Base-by-base conservation (phyloP, 2,329 filamentous ascomycete genomes). In the Curvularia hawaiiensis region DNA sequence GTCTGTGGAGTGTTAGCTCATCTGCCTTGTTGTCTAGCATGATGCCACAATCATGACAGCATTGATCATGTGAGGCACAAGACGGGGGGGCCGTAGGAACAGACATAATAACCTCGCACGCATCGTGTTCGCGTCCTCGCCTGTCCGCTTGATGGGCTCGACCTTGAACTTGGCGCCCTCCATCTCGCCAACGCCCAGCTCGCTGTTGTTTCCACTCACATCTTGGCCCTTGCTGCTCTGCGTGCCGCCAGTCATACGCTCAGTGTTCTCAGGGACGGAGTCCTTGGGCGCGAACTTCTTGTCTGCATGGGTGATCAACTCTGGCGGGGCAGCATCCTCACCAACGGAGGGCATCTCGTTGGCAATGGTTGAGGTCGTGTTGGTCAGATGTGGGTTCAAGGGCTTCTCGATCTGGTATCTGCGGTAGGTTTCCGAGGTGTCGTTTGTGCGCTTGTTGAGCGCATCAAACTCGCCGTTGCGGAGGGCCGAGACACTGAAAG, bases 91-190 rank as follows among this genome's bases (percentile, higher is more conserved):
- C 38, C 61, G 58, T 59, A 66, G 59, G 62, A 68, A 80, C 81
- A 71, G 71, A 84, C 88, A 91, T 79, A 90, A 82, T 73, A 99
- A 86, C 64, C 95, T 88, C 40, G 95, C 93, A 67, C 94, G 88
- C 87, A 90, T 97, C 35, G 94, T 99, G 67, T 85, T 84, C 46
- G 85, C 80, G 79, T 95, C 90, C 79, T 99, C 95, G 69, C 92
- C 92, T 9, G 84, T 85, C 50, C 95, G 85, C 60, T 90, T 87
- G 65, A 98, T 79, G n/a, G 95, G 95, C 82, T 96, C 91, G 70
- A 98, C 88, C 75, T 87, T 90, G 80, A 98, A 97, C 58, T 83
- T 78, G 71, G 85, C 85, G 69, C 78, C 70, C 53, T 70, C 66
- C 50, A 68, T 22, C 54, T 79, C 80, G 40, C 70, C 72, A 31